phyloP scores from a whole-genome alignment of 2,329 filamentous ascomycete species.

The Diaporthe humulicola region DNA sequence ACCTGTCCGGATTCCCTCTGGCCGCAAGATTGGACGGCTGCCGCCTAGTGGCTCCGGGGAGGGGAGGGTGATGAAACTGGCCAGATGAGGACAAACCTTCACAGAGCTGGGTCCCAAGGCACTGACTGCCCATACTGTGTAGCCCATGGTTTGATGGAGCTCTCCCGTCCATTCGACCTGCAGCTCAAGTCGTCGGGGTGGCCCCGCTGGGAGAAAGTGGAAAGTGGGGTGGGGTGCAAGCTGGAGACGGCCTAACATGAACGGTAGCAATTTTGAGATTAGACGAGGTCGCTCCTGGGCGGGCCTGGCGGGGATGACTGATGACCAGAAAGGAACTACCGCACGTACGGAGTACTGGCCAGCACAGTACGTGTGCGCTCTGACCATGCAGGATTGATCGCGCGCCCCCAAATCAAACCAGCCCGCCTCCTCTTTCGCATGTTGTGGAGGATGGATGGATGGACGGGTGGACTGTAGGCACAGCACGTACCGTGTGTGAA shows the following conservation, averaged over 20 bases:
- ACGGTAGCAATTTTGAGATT: constrained; percentile 32
- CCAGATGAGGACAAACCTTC: constrained; percentile 31
- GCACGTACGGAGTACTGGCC: not conserved
- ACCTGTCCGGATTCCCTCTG: constrained; percentile 10
- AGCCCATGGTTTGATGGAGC: constrained; percentile 8
- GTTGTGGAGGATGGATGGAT: not conserved
- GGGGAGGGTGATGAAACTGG: constrained; percentile 20
- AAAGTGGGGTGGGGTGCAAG: constrained; percentile 22
- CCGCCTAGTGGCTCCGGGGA: constrained; percentile 1
- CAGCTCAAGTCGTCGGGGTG: constrained; percentile 14
- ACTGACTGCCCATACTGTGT: no score
- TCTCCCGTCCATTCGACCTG: constrained; percentile 14
- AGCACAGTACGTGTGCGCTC: constrained; percentile 25
- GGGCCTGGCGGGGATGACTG: constrained; percentile 23
- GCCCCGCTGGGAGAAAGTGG: constrained; percentile 21
- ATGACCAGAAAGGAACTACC: constrained; percentile 16
- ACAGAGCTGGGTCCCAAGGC: constrained; percentile 15
- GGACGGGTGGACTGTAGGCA: not conserved
- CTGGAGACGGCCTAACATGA: constrained; percentile 27
- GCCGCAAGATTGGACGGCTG: constrained; percentile 22
- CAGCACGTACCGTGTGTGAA: not conserved
- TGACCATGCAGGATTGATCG: constrained; percentile 18
- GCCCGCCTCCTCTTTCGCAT: not conserved
- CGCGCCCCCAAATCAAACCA: constrained; percentile 21
- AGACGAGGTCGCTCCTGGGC: constrained; percentile 13